Base-by-base conservation (phyloP, 257 asterid species). In the Capsicum pubescens region DNA sequence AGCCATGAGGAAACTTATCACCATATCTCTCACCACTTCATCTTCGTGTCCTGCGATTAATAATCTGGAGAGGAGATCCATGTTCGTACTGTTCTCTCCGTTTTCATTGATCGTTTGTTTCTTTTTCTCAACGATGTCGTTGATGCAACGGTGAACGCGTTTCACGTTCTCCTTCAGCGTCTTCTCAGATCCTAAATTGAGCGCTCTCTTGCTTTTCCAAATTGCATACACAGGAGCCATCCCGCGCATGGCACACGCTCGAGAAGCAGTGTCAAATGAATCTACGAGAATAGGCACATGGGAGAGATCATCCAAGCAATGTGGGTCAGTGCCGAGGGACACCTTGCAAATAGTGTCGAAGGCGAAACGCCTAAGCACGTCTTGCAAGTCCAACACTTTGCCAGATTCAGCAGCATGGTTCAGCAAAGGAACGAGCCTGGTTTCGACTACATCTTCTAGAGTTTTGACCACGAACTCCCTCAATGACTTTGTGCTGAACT, bases 251-350 rank as follows among this genome's bases (percentile, higher is more conserved):
- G 98, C 94, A 32, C 90, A 90, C 21, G 85, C 83, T 86, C 61
- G 84, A 0, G 95, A 89, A 0, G 98, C 95, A 1, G 86, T 60
- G 46, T 94, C 98, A n/a, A 94, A 94, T 7, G 98, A 92, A 8
- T 76, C 66, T 16, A 91, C 87, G 2, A 92, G 90, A 16, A 87
- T 88, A 44, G 94, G 88, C 46, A 82, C 84, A 0, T 92, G 85
- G 11, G 66, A 35, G 0, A 91, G 87, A 10, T 44, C 4, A 36
- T 85, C 84, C 46, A 85, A 79, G 35, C 85, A 84, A 17, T 85
- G 36, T 0, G 86, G 82, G 39, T 86, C 86, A 8, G 66, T 14
- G 1, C 88, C 88, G 0, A 86, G 17, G 0, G 86, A 77, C n/a
- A 86, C 77, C 55, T 83, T 83, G 16, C 86, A 86, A 68, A 86